These are phyloP conservation scores for Chaetomium sp. DNA, from an alignment of 2,329 filamentous ascomycete species.

Conservation along the genomic window DNA sequence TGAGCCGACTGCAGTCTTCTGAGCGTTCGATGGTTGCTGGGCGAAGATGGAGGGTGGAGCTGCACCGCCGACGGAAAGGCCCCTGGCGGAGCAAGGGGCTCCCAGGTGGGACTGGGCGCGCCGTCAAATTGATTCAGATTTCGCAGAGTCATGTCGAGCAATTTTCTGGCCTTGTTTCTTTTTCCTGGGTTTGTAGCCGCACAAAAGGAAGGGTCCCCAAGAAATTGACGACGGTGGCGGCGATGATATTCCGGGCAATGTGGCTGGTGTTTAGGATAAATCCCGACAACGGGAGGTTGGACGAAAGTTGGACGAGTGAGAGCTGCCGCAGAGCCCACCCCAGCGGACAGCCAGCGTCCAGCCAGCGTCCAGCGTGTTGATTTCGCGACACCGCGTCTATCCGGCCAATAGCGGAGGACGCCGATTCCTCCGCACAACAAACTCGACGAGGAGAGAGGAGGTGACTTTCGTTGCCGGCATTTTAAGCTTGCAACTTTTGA, in stretches of 20 bases:
- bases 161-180: neutral
- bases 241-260: neutral
- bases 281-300: slow-evolving; percentile 6
- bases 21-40: slow-evolving; percentile 59
- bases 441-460: neutral
- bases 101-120: slow-evolving; percentile 16
- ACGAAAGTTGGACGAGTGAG: slow-evolving; percentile 2
- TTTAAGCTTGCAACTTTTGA: too few species aligned
- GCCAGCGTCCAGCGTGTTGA: slow-evolving; percentile 15
- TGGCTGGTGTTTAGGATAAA: neutral
- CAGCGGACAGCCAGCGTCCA: neutral
- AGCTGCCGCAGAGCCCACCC: too few species aligned
- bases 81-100: slow-evolving; percentile 12
- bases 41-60: slow-evolving; percentile 52
- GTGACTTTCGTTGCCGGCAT: too few species aligned
- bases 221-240: neutral
- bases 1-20: slow-evolving; percentile 73
- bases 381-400: slow-evolving; percentile 18
- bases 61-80: slow-evolving; percentile 34
- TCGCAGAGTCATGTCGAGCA: slow-evolving; percentile 12
- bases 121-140: slow-evolving; percentile 16
- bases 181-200: neutral
- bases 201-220: neutral
- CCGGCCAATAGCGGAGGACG: slow-evolving; percentile 3
- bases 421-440: neutral